Evolutionary conservation across 768 basidiomycete genomes (phyloP), one percentile per base, ranked within the genome.

Genomic region (Podaxis sp.): DNA sequence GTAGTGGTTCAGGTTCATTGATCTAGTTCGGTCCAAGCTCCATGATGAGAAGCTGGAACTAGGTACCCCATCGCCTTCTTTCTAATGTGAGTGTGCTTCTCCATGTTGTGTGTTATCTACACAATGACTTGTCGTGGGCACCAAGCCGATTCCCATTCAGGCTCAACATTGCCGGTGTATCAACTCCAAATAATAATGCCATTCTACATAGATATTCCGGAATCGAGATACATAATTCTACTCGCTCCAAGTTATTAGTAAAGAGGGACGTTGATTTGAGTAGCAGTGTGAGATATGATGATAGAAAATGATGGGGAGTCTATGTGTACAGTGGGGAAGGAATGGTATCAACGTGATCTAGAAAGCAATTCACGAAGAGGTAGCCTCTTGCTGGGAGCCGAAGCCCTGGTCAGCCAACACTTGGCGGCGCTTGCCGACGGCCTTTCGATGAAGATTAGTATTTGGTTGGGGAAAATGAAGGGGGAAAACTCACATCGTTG

Each of bases 371-470:
- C 28, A 42, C 24, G 39, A 61, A 19, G 61, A 54, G 26, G 52
- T 26, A 19, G 57, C 44, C 28, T 39, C 49, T 28, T 52, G 52
- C 22, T 33, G 33, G n/a, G 61, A 42, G 24, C 46, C 61, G 30
- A 62, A 56, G 48, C 61, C 54, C 46, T 62, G 53, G 30, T 56
- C 76, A 11, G 84, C 73, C 24, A 79, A 68, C 5, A 69, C 69
- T 63, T 80, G 73, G 56, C 84, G 77, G 51, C 85, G 73, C 68
- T 79, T 73, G 39, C 65, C 74, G 55, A 84, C 84, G 46, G 85
- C 84, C 77, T 62, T 52, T 44, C 49, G 42, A 26, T 24, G 26
- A 52, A 62, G 57, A 65, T 38, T 52, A 30, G 51, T 46, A 15
- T 52, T 22, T 28, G 11, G 7, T 26, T 22, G 48, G 38, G 48